Base-by-base conservation (phyloP, 1,284 basidiomycete species). In the Microbotryum silenes-acaulis region DNA sequence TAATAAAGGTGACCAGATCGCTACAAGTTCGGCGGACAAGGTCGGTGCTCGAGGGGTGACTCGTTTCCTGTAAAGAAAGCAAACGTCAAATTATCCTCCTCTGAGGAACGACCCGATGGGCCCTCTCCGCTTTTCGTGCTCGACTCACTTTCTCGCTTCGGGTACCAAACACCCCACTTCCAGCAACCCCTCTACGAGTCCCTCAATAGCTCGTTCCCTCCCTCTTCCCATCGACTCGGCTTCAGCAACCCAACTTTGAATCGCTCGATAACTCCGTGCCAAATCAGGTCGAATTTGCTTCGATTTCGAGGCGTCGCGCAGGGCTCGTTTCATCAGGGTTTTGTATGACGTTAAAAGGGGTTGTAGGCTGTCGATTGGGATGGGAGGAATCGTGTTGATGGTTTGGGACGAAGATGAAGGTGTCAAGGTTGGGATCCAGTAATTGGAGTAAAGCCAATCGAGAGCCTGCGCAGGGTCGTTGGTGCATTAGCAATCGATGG, bases 391-490 rank as follows among this genome's bases (percentile, higher is more conserved):
- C 6, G 55, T 55, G 70, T n/a, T 56, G 48, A 49, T 59, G 48
- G 62, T 42, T 50, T 59, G 52, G 58, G 70, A 21, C 60, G 49
- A 66, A 33, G 74, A 50, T 23, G 75, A 21, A 53, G 75, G 62
- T 27, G 74, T 67, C 25, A 89, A 73, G 42, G 82, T 82, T 23
- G 89, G 82, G 59, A 86, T 78, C 78, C 89, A 85, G 75, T 91
- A 89, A 68, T 88, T 85, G 67, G 87, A 81, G 25, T 91, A 77
- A 45, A 91, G 80, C 89, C 89, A 91, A 51, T 76, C 73, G 79
- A 91, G 81, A 9, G 85, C 83, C 88, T 91, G 53, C 8, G 31
- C 4, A 60, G 37, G 12, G 1, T 33, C 49, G 12, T 7, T 33
- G n/a, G 18, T 33, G n/a, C 25, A 25, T 46, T 25, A 59, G 58